phyloP scores from a whole-genome alignment of 2,329 filamentous ascomycete genomes.

The Cordyceps cateniannulata region DNA sequence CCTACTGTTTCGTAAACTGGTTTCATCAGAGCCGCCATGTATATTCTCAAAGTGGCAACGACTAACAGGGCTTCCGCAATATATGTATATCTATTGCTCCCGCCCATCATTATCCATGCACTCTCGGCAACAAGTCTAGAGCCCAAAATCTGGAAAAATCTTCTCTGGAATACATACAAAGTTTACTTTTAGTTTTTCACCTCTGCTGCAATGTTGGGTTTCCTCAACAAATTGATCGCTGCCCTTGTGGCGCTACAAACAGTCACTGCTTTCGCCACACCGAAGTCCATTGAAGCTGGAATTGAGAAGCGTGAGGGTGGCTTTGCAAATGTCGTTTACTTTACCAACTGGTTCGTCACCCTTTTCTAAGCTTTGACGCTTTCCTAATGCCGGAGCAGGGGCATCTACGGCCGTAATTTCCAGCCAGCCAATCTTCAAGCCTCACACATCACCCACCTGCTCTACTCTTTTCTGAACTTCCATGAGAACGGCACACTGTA shows the following conservation, averaged over 20 bases:
- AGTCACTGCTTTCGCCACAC: conserved; percentile 18
- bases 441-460: conserved; percentile 65
- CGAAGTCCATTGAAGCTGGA: conserved; percentile 12
- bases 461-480: conserved; percentile 79
- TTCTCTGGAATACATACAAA: neutral
- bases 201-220: conserved; percentile 20
- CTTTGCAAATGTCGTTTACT: conserved; percentile 37
- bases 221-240: conserved; percentile 21
- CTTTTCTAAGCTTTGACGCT: neutral
- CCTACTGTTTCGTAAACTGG: neutral
- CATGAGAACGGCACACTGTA: conserved; percentile 65
- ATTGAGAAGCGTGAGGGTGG: conserved; percentile 19
- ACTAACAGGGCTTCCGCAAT: neutral
- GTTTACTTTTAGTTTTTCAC: neutral
- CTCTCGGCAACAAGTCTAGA: neutral
- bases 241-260: conserved; percentile 22
- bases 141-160: neutral
- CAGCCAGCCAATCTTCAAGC: conserved; percentile 64
- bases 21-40: neutral
- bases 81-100: neutral
- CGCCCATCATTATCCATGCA: neutral
- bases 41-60: neutral
- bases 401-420: conserved; percentile 69
- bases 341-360: conserved; percentile 40
- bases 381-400: conserved; percentile 34